Conservation (phyloP, 768 basidiomycete genomes). For the Cystofilobasidium macerans region DNA sequence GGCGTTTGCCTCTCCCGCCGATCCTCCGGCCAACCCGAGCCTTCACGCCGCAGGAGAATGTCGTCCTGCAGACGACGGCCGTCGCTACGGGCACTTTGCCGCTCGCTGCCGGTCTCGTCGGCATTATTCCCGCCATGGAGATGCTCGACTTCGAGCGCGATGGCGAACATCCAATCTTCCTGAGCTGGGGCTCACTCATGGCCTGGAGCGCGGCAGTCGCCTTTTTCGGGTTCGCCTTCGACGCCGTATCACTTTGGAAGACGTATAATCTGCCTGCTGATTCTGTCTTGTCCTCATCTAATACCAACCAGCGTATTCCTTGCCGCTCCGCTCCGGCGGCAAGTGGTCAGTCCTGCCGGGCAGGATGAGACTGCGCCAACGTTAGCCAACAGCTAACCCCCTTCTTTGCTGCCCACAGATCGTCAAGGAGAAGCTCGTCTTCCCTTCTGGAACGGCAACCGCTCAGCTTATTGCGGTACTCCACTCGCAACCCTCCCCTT, state of each 20-base stretch:
- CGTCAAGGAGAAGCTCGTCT: conserved; percentile 82
- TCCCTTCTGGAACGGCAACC: conserved; percentile 92
- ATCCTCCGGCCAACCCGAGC: conserved; percentile 40
- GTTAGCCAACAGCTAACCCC: neutral
- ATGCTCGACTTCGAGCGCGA: conserved; percentile 64
- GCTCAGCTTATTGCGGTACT: conserved; percentile 88
- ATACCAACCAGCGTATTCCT: conserved; percentile 65
- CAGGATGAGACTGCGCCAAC: neutral
- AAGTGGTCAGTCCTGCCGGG: conserved; percentile 62
- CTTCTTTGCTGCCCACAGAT: conserved; percentile 46
- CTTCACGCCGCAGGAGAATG: conserved; percentile 80
- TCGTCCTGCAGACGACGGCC: conserved; percentile 88
- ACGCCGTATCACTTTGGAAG: too few relatives aligned
- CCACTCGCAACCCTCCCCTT: conserved; percentile 54
- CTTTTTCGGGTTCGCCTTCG: conserved; percentile 66
- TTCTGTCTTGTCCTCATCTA: conserved; percentile 11
- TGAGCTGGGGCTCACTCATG: conserved; percentile 62
- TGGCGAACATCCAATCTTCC: conserved; percentile 59
- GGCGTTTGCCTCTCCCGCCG: conserved; percentile 32
- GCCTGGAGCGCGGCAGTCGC: conserved; percentile 84
- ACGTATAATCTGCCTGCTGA: neutral
- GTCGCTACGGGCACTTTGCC: conserved; percentile 70
- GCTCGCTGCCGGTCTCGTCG: conserved; percentile 56
- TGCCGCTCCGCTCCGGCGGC: conserved; percentile 84
- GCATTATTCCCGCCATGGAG: conserved; percentile 80